phyloP scores from a whole-genome alignment of 2,329 filamentous ascomycete species.

The Diplodia seriata region DNA sequence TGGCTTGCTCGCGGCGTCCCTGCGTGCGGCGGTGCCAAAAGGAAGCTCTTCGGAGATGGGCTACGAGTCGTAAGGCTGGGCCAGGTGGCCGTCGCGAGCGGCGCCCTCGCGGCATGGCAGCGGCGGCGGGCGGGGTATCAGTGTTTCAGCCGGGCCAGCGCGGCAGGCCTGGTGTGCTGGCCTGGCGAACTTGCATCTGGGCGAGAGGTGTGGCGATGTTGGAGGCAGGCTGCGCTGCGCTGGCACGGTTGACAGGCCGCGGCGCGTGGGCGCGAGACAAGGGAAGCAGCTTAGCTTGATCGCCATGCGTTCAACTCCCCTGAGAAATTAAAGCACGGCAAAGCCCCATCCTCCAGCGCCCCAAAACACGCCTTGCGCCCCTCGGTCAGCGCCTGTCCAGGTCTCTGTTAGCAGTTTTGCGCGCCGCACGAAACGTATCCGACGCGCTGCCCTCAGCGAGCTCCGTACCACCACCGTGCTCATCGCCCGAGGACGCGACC shows the following conservation, averaged over 20 bases:
- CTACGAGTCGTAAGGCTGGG: constrained; percentile 9
- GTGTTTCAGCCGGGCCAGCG: constrained; percentile 17
- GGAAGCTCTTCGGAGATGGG: constrained; percentile 30
- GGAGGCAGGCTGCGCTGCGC: not conserved
- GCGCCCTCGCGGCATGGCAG: constrained; percentile 1
- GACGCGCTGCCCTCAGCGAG: constrained; percentile 19
- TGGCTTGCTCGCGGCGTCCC: constrained; percentile 19
- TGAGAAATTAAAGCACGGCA: constrained; percentile 32
- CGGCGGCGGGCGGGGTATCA: constrained; percentile 15
- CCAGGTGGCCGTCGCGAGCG: not conserved
- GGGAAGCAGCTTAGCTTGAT: constrained; percentile 21
- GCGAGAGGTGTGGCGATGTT: constrained; percentile 19
- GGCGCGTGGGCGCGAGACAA: constrained; percentile 9
- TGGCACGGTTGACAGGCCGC: constrained; percentile 14
- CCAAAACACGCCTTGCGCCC: constrained; percentile 28
- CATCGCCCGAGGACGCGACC: constrained; percentile 22
- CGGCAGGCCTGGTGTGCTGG: constrained; percentile 13
- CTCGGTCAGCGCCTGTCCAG: not conserved
- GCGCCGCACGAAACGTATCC: not conserved
- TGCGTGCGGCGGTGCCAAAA: constrained; percentile 25
- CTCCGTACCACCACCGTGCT: constrained; percentile 25
- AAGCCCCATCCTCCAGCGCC: constrained; percentile 10
- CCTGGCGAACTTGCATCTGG: constrained; percentile 3
- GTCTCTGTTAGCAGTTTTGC: constrained; percentile 7
- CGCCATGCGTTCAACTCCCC: constrained; percentile 22